Conservation (phyloP, 768 basidiomycete genomes). For the Russula emetica region DNA sequence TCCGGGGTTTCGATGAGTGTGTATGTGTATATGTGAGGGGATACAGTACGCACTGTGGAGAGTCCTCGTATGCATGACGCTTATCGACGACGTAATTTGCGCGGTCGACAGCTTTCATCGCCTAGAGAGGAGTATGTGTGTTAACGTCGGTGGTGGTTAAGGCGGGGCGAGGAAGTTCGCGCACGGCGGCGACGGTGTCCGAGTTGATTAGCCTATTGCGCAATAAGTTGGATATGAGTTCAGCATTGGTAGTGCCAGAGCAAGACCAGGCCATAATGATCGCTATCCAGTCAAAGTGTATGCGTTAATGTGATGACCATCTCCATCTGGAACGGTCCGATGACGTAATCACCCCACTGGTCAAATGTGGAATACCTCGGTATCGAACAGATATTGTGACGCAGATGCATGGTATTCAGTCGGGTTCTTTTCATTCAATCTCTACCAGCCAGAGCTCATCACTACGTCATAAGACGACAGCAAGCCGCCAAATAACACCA, state of each 20-base stretch:
- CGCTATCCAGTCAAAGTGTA: not conserved
- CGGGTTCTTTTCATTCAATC: slow-evolving; percentile 22
- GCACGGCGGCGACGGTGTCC: slow-evolving; percentile 51
- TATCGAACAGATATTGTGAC: not conserved
- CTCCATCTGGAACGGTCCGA: not conserved
- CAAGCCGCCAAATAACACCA: slow-evolving; percentile 36
- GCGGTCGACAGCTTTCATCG: slow-evolving; percentile 47
- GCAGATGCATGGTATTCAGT: too few relatives aligned
- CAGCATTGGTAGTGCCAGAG: slow-evolving; percentile 61
- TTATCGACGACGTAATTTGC: slow-evolving; percentile 42
- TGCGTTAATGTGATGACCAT: too few relatives aligned
- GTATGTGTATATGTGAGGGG: not conserved
- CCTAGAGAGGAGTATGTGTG: slow-evolving; percentile 31
- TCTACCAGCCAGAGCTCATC: slow-evolving; percentile 42
- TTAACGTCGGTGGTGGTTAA: not conserved
- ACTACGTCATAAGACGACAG: slow-evolving; percentile 40
- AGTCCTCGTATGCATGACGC: slow-evolving; percentile 45
- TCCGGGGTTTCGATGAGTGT: too few relatives aligned
- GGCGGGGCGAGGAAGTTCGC: slow-evolving; percentile 26
- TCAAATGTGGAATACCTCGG: not conserved
- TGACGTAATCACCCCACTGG: not conserved
- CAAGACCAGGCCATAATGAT: slow-evolving; percentile 86
- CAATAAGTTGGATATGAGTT: slow-evolving; percentile 68
- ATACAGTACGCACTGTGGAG: slow-evolving; percentile 44
- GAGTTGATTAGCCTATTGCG: slow-evolving; percentile 52